These are phyloP conservation scores for Cornus kousa DNA, from an alignment of 148 eudicot genomes.

Conservation along the genomic window DNA sequence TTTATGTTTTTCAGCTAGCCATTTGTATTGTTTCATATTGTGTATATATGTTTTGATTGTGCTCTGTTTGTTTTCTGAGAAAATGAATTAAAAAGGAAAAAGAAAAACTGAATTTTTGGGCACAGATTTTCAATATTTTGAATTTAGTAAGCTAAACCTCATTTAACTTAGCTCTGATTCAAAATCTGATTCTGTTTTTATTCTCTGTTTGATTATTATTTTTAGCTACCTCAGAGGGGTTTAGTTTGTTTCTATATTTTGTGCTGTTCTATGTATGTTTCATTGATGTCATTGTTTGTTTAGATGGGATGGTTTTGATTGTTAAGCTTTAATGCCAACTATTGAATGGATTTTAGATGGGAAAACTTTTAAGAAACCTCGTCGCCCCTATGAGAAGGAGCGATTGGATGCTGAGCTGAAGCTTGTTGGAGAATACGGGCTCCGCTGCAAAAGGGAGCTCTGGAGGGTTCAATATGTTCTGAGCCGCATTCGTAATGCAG, in stretches of 20 bases:
- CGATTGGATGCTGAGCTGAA: conserved; percentile 17
- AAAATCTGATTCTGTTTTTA: background rate
- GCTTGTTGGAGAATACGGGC: conserved; percentile 19
- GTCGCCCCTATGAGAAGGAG: conserved; percentile 17
- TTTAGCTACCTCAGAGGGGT: background rate
- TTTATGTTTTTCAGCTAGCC: background rate
- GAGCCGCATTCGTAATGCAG: conserved; percentile 1
- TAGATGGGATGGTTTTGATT: too few species aligned
- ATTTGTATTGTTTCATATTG: background rate
- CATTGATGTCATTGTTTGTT: background rate
- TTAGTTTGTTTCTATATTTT: too few species aligned
- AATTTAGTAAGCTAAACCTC: background rate
- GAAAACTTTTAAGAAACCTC: conserved; percentile 17
- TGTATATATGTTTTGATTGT: background rate
- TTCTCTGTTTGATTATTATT: too few species aligned
- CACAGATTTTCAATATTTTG: too few species aligned
- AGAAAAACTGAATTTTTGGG: too few species aligned
- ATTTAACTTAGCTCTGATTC: background rate
- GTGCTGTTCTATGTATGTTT: background rate
- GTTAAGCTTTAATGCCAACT: background rate
- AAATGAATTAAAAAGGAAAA: too few species aligned
- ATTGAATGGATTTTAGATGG: conserved; percentile 5
- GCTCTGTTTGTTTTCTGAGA: background rate
- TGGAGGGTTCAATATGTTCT: conserved; percentile 12
- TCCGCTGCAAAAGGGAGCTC: conserved; percentile 17